Percentiles rank a stretch among this genome's conserved stretches.
These are phyloP conservation scores for Cladochytrium replicatum DNA, from an alignment of 192 early-diverging fungal species.

Conservation along the genomic window DNA sequence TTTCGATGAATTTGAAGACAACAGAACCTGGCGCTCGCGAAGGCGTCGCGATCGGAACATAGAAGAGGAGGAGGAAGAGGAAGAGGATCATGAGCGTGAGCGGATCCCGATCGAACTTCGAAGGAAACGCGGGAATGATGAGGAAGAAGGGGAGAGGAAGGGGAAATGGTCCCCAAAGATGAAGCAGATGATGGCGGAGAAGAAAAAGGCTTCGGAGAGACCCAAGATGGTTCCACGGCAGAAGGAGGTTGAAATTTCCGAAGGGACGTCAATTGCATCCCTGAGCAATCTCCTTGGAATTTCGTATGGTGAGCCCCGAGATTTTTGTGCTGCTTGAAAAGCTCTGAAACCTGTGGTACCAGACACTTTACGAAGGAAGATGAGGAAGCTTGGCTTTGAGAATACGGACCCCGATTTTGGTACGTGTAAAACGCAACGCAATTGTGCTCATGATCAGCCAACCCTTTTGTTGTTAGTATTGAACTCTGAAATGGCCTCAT, in stretches of 20 bases:
- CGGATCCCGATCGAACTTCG: too few species aligned
- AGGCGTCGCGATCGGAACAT: too few species aligned
- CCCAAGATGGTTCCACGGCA: too few species aligned
- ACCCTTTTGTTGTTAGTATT: constrained; percentile 40
- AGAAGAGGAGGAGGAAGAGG: too few species aligned
- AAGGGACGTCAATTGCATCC: constrained; percentile 73
- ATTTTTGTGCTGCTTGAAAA: constrained; percentile 6
- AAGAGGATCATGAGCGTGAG: too few species aligned
- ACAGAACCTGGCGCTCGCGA: too few species aligned
- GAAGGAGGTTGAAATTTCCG: constrained; percentile 64
- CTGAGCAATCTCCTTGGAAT: constrained; percentile 70
- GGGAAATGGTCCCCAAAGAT: too few species aligned
- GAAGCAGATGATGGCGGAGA: too few species aligned
- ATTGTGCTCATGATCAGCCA: neutral
- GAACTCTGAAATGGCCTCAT: constrained; percentile 71
- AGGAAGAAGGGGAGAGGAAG: too few species aligned
- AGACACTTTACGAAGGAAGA: constrained; percentile 56
- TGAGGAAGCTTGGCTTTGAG: constrained; percentile 73
- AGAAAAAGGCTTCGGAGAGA: too few species aligned
- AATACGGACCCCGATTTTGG: constrained; percentile 60
- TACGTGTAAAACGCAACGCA: neutral
- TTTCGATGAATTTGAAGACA: constrained; percentile 12
- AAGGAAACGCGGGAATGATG: too few species aligned
- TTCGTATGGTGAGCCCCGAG: constrained; percentile 37
- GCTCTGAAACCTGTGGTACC: too few species aligned